Base-by-base conservation (phyloP, 148 eudicot genomes). In the Nepenthes gracilis region DNA sequence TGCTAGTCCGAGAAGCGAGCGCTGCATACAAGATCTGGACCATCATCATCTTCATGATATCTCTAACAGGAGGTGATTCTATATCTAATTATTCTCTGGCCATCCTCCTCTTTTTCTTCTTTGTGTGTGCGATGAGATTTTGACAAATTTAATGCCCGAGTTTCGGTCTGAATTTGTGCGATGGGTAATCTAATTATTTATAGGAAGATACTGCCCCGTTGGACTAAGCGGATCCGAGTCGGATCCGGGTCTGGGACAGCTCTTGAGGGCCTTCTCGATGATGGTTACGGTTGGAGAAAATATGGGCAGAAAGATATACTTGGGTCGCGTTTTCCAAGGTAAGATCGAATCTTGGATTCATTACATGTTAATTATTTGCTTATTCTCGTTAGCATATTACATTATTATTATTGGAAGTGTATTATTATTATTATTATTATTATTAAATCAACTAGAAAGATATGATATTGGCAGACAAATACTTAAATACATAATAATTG, bases 301-400 rank as follows among this genome's bases (percentile, higher is more conserved):
- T 91, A 91, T 76, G 97, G 97, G 2, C 97, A 91, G 65, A 91
- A 91, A 40, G 81, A 69, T 12, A 91, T 91, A 12, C 81, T 85
- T 54, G 85, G 90, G 58, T 72, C 93, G 45, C 78, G 32, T 55
- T 75, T 63, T 70, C 96, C 96, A 57, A 85, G 97, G 97, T 91
- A 55, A 1, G 12, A 12, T 11, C 6, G 8, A 11, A 45, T 45
- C 48, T 5, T 45, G 11, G 48, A 11, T 5, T 11, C 48, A 45
- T 5, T 13, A 77, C 63, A 32, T 40, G 0, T 5, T 40, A 1
- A 60, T 15, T n/a, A 38, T 45, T 32, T 62, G 5, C 23, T 23
- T 23, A 23, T 23, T 23, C 23, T 23, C 23, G 0, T 23, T 23
- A 0, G 23, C 23, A 23, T 23, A 23, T 23, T 23, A 23, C 23